These are phyloP conservation scores for Aquilaria agallochum DNA, from an alignment of 441 rosid genomes.

Conservation along the genomic window DNA sequence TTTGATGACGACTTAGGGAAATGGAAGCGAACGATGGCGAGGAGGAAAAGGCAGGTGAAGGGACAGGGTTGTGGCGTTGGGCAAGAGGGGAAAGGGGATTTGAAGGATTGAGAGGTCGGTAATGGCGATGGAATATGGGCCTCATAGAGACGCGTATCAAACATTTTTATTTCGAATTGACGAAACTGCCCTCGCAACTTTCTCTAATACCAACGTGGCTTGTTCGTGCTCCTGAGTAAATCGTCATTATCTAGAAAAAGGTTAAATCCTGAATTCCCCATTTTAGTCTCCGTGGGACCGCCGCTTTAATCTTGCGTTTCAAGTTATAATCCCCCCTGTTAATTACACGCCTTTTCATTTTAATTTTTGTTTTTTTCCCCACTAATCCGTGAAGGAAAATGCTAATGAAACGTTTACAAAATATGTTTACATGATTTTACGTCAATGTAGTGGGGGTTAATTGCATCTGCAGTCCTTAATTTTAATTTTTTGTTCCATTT, in stretches of 20 bases:
- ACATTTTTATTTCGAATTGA: conserved; percentile 30
- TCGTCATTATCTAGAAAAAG: conserved; percentile 29
- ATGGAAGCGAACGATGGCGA: background rate
- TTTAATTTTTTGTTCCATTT: too few species aligned
- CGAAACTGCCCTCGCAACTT: conserved; percentile 36
- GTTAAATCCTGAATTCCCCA: conserved; percentile 8
- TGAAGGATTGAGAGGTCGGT: conserved; percentile 56
- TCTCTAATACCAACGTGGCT: conserved; percentile 1
- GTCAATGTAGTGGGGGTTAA: too few species aligned
- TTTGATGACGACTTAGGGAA: background rate
- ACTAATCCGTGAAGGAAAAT: too few species aligned
- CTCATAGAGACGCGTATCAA: conserved; percentile 84
- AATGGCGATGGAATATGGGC: conserved; percentile 72
- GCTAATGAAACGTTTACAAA: too few species aligned
- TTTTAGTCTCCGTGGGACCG: conserved; percentile 15
- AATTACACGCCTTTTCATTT: too few species aligned
- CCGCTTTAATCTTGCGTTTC: background rate
- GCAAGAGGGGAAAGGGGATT: conserved; percentile 28
- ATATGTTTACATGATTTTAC: too few species aligned
- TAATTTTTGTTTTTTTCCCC: background rate
- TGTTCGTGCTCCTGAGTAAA: conserved; percentile 30
- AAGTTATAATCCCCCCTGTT: too few species aligned
- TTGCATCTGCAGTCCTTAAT: too few species aligned
- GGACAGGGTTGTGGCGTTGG: conserved; percentile 1
- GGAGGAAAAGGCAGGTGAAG: background rate